Evolutionary conservation across 2,329 filamentous ascomycete genomes (phyloP), one percentile per base, ranked within the genome.

Genomic region (Achaetomium macrosporum): DNA sequence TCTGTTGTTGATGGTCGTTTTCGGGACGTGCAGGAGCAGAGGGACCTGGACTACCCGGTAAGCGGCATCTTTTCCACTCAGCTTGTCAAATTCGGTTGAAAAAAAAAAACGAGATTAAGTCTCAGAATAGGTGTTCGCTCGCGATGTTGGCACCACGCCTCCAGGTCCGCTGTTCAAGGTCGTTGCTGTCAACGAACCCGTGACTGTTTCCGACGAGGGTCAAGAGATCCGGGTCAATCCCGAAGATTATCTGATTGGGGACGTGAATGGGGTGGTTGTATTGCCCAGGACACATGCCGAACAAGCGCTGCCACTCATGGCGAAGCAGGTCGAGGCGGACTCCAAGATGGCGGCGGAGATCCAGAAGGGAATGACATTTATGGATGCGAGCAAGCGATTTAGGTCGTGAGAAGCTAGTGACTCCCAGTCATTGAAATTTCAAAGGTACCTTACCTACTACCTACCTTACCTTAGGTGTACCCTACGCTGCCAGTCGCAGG

Each of bases 11-110:
- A 80, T 60, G 77, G 77, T 3, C 68, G 75, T 4, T 69, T 79
- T 50, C 71, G 77, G 10, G 77, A 80, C 59, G 63, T 81, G 25
- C 70, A 77, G 56, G 77, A 80, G 64, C 77, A 81, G 60, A 72
- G 76, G 7, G 73, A 70, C 19, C 61, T 78, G 17, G 63, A 64
- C 0, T 78, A 69, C 51, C 74, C 76, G 5, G 73, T 74, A 51
- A 42, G 62, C 54, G 1, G 7, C 5, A 15, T 3, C 3, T 47
- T 9, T 7, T 5, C 41, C 19, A 20, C 1, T 16, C 40, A 13
- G 25, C 9, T 17, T 41, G 19, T n/a, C 35, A n/a, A 9, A 35
- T 40, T 12, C 35, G 2, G 5, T 52, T 30, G 29, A 9, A 13
- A 13, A 13, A 33, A 15, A 15, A 11, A 29, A 8, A 12, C 9